phyloP scores from a whole-genome alignment of 1,139 yeast species.

The Zygosaccharomyces pseudobailii region DNA sequence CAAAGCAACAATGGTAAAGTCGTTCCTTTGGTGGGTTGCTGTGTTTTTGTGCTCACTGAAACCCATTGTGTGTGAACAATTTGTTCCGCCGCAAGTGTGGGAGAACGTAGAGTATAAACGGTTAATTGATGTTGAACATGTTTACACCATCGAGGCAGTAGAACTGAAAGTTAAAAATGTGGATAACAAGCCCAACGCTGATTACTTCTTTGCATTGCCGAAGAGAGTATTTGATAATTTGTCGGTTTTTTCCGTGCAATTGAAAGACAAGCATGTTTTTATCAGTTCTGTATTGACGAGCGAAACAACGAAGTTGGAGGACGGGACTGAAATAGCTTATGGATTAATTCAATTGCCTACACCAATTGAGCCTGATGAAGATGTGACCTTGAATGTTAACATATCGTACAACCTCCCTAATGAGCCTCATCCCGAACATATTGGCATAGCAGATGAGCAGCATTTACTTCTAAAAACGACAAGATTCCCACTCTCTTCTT shows the following conservation, averaged over 20 bases:
- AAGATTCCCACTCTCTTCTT: constrained; percentile 59
- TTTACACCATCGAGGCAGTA: constrained; percentile 63
- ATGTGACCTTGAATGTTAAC: constrained; percentile 47
- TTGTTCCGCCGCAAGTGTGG: constrained; percentile 34
- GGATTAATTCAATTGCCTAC: constrained; percentile 52
- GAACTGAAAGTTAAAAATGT: constrained; percentile 56
- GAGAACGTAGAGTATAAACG: constrained; percentile 36
- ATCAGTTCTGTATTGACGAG: constrained; percentile 33
- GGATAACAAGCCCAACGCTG: constrained; percentile 48
- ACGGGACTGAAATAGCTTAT: constrained; percentile 35
- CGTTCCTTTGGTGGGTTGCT: constrained; percentile 10
- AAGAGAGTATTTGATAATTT: constrained; percentile 42
- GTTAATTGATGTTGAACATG: constrained; percentile 56
- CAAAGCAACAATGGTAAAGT: constrained; percentile 7
- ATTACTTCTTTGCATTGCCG: constrained; percentile 53
- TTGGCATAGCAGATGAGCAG: constrained; percentile 61
- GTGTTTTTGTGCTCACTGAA: constrained; percentile 9
- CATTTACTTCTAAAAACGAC: constrained; percentile 50
- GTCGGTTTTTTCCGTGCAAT: constrained; percentile 44
- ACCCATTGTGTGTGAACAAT: constrained; percentile 10
- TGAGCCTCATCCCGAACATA: constrained; percentile 59
- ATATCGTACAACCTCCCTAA: constrained; percentile 48
- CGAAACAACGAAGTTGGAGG: constrained; percentile 31
- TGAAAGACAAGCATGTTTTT: constrained; percentile 34
- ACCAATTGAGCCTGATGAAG: constrained; percentile 63